Conservation (phyloP, 345 rosid genomes). For the Eucalyptus lansdowneana region DNA sequence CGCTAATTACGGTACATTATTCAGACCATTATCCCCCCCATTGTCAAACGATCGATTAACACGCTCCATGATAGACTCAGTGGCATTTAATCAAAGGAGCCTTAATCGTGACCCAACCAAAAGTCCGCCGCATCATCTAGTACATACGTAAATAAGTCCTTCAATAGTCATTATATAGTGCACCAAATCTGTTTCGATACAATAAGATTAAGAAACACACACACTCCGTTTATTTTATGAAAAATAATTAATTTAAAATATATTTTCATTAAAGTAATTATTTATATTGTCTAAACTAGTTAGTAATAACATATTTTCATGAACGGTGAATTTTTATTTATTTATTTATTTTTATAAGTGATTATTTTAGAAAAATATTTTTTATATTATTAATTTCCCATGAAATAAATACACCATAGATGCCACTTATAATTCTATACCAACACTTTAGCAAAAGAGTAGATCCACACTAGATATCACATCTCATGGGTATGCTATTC, state of each 20-base stretch:
- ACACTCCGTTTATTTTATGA: accelerated
- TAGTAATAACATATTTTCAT: too few species aligned
- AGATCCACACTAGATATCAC: not conserved
- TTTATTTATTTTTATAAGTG: too few species aligned
- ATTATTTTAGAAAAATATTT: too few species aligned
- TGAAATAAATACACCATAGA: not conserved
- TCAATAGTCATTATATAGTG: not conserved
- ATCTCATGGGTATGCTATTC: not conserved
- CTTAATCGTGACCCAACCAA: not conserved
- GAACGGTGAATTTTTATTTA: accelerated
- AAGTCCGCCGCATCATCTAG: not conserved
- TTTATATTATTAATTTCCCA: not conserved
- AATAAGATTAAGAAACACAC: not conserved
- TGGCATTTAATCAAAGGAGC: not conserved
- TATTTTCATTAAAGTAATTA: not conserved
- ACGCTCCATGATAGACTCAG: not conserved
- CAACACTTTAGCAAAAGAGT: not conserved
- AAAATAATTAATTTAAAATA: too few species aligned
- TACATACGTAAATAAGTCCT: not conserved
- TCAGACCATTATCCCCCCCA: not conserved
- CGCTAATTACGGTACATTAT: not conserved
- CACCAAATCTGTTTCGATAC: not conserved
- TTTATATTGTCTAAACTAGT: not conserved
- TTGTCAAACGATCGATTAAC: not conserved
- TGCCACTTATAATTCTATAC: not conserved